Evolutionary conservation across 2,329 filamentous ascomycete species (phyloP).

Genomic region (Meredithiella fracta): DNA sequence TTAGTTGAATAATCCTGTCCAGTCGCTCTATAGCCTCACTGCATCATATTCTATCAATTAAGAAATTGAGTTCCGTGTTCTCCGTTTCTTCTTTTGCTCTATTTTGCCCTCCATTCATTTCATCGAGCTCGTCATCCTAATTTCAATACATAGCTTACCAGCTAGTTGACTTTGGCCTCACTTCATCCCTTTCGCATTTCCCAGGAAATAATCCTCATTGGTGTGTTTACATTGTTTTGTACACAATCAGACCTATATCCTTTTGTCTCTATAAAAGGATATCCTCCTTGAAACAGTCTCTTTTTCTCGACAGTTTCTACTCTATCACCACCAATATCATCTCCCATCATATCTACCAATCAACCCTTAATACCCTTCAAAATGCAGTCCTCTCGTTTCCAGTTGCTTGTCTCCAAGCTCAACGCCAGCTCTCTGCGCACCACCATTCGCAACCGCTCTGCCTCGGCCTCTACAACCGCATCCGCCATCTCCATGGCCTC

Average conservation of each 20-base stretch:
- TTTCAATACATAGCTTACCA: constrained; percentile 13
- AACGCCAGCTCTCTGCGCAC: constrained; percentile 31
- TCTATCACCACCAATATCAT: neutral
- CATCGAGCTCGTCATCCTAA: neutral
- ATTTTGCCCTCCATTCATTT: constrained; percentile 7
- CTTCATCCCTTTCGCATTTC: constrained; percentile 10
- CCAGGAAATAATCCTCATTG: constrained; percentile 6
- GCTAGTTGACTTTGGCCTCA: constrained; percentile 6
- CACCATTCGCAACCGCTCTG: constrained; percentile 34
- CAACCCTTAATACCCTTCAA: constrained; percentile 16
- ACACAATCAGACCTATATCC: neutral
- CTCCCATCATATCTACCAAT: neutral
- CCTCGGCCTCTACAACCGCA: constrained; percentile 26
- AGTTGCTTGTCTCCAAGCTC: constrained; percentile 34
- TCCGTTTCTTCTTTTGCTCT: constrained; percentile 8
- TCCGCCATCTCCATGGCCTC: constrained; percentile 15
- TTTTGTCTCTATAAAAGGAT: constrained; percentile 1
- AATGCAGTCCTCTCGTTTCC: constrained; percentile 34
- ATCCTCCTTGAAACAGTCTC: neutral
- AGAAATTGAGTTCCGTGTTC: constrained; percentile 13
- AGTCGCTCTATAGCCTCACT: neutral
- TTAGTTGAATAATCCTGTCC: constrained; percentile 4
- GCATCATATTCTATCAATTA: constrained; percentile 5
- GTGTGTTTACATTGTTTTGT: constrained; percentile 3
- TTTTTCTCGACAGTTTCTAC: neutral